Percentiles rank a stretch among this genome's conserved stretches.
These are phyloP conservation scores for Akanthomyces dipterigenus DNA, from an alignment of 2,329 filamentous ascomycete genomes.

Conservation along the genomic window DNA sequence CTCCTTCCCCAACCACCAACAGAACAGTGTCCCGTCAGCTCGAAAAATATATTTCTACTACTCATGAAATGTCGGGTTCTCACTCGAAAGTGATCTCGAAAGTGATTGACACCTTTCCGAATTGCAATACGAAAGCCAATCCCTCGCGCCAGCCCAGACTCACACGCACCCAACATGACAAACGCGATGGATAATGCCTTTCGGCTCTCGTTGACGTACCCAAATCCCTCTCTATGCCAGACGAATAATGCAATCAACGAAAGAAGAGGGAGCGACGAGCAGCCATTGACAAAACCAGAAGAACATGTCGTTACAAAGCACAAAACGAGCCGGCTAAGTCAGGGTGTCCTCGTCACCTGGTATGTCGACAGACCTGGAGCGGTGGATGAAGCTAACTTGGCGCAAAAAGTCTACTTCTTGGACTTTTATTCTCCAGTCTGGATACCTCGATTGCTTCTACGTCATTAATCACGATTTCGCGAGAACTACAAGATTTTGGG, in stretches of 20 bases:
- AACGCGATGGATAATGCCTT: conserved; percentile 8
- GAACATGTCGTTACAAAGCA: neutral
- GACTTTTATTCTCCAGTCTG: conserved; percentile 50
- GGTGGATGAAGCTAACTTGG: conserved; percentile 15
- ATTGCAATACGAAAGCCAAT: neutral
- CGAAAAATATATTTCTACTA: neutral
- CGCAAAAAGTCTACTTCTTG: conserved; percentile 37
- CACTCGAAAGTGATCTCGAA: too few species aligned
- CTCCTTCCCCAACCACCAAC: neutral
- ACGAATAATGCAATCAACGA: neutral
- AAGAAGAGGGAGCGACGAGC: neutral
- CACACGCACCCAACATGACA: neutral
- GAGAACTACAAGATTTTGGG: conserved; percentile 43
- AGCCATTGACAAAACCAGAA: neutral
- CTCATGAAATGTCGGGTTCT: too few species aligned
- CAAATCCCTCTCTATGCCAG: conserved; percentile 23
- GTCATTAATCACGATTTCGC: conserved; percentile 49
- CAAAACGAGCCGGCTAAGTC: neutral
- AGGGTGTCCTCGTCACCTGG: conserved; percentile 14
- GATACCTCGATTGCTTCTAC: conserved; percentile 54
- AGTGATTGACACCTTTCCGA: neutral
- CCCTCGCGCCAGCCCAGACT: neutral
- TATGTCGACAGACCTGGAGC: conserved; percentile 5
- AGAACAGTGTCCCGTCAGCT: neutral
- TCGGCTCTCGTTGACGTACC: conserved; percentile 27